Base-by-base conservation (phyloP, 1,284 basidiomycete species). In the Kalmanozyma brasiliensis region DNA sequence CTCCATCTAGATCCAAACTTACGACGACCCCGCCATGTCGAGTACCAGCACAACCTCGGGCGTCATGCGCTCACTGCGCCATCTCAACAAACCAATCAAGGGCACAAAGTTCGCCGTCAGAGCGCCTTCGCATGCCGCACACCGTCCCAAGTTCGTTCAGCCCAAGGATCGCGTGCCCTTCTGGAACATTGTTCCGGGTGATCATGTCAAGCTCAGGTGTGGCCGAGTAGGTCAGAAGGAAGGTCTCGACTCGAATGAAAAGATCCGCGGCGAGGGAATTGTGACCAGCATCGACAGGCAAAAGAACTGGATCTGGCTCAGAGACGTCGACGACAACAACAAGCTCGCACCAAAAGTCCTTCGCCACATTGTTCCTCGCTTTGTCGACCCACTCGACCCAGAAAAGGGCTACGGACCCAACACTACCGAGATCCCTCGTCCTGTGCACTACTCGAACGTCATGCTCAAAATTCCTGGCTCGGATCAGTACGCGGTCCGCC, bases 151-250 rank as follows among this genome's bases (percentile, higher is more conserved):
- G 36, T 83, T 78, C 49, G 83, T 83, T 44, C 79, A 75, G 52
- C 76, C 79, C 35, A 81, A 82, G 67, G 83, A 84, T 59, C 79
- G 83, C 35, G 76, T 84, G 34, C 71, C 78, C 1, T 83, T 77
- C 59, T 84, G 83, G 83, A 82, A 84, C 73, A 79, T 84, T 52
- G 80, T 78, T 2, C 81, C 82, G 2, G 79, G 79, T 4, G 83
- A 84, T 52, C 72, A 77, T 24, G 83, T 83, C 24, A 70, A 70
- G 30, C 69, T 83, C 29, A 61, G 80, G 52, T 69, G 57, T 24
- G 83, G 83, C 14, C 66, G 70, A 16, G 67, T 73, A 3, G 74
- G 64, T 19, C 61, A 69, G 36, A 60, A 73, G 24, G 60, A 74
- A 19, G 65, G 70, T 9, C 57, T 66, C 37, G 72, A 72, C 20